Conservation (phyloP, 2,329 filamentous ascomycete genomes). For the Rutstroemia sp. region DNA sequence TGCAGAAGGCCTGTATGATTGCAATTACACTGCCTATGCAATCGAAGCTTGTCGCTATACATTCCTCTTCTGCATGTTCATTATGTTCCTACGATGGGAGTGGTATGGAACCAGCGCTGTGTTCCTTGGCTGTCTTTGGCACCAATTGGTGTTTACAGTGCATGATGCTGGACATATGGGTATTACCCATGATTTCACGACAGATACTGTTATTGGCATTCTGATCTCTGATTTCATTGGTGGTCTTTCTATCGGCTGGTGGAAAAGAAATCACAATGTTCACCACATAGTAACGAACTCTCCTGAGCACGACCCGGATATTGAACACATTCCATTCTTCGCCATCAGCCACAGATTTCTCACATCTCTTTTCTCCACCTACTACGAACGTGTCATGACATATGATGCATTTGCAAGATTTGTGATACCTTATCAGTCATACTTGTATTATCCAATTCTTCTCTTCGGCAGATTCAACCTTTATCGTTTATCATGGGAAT, state of each 20-base stretch:
- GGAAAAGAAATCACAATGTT: conserved; percentile 94
- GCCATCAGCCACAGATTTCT: conserved; percentile 79
- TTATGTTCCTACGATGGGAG: conserved; percentile 52
- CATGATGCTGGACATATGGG: conserved; percentile 97
- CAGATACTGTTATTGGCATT: conserved; percentile 81
- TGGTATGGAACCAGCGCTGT: conserved; percentile 66
- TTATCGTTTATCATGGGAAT: conserved; percentile 74
- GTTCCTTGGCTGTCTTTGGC: conserved; percentile 81
- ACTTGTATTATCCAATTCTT: conserved; percentile 77
- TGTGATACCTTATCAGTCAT: conserved; percentile 67
- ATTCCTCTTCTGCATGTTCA: conserved; percentile 53
- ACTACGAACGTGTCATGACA: conserved; percentile 73
- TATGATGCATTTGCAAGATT: conserved; percentile 70
- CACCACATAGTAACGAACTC: conserved; percentile 95
- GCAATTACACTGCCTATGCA: conserved; percentile 74
- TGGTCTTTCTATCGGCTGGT: conserved; percentile 89
- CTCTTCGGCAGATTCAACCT: conserved; percentile 81
- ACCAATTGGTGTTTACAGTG: conserved; percentile 87
- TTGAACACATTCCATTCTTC: conserved; percentile 84
- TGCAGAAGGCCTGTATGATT: conserved; percentile 71
- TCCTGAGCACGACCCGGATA: conserved; percentile 93
- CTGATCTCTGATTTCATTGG: conserved; percentile 84
- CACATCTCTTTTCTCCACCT: conserved; percentile 64
- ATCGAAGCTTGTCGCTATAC: conserved; percentile 68
- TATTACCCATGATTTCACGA: conserved; percentile 83